Base-by-base conservation (phyloP, 2,329 filamentous ascomycete genomes). In the Sphaerulina vaccinii region DNA sequence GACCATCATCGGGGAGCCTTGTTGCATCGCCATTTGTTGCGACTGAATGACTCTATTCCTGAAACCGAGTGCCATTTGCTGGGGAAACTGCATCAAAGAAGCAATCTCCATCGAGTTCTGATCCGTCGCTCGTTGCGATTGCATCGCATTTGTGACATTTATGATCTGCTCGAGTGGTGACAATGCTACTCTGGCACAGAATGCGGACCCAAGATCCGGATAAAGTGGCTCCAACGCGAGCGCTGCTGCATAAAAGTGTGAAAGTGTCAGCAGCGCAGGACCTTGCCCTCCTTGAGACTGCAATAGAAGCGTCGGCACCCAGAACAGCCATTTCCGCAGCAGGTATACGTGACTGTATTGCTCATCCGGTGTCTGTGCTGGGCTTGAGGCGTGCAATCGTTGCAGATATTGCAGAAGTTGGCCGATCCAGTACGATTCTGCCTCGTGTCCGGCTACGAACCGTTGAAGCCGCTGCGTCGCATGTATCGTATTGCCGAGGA, bases 291-390 rank as follows among this genome's bases (percentile, higher is more conserved):
- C 83, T 40, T 85, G 87, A 58, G 85, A 83, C 67, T 92, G 86
- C 21, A 96, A 79, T 62, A 91, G 86, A 60, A 85, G 84, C 27
- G 96, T 85, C 1, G 93, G 93, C 49, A 96, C 83, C 90, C 92
- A 97, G 73, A 97, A 96, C 13, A 97, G 81, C 90, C 92, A 96
- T 62, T 88, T 88, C 49, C 91, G 82, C 53, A 99, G 80, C 8
- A 89, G 86, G 58, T 95, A 91, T 9, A 97, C 82, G 58, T 91
- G 87, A 65, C 90, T 87, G 68, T 96, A 97, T 66, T 95, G 89
- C 67, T 95, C 85, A 57, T 89, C 86, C 19, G 90, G 83, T 2
- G 71, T 71, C 45, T 73, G 70, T 13, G 75, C 68, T 27, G 73
- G 67, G 22, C 60, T 66, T 2, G 73, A 71, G 23, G 64, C 62